Percentiles rank a stretch among this genome's conserved stretches.
Conservation (phyloP, 257 asterid genomes). For the Ajuga chamaepitys region DNA sequence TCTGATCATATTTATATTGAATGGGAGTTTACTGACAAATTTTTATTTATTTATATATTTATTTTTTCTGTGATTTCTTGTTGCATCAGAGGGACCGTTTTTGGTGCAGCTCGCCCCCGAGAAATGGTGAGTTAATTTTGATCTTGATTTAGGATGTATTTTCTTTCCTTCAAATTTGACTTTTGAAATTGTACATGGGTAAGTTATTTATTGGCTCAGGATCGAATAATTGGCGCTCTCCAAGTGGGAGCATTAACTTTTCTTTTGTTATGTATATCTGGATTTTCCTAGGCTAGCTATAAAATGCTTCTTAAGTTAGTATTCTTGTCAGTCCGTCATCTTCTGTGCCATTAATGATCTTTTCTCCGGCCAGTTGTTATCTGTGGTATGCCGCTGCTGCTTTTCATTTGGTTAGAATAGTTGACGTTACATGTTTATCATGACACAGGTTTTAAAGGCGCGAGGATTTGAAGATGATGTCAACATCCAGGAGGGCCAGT, state of each 20-base stretch:
- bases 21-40: slow-evolving; percentile 16
- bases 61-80: slow-evolving; percentile 19
- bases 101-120: slow-evolving; percentile 83
- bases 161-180: neutral
- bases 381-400: slow-evolving; percentile 3
- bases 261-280: neutral
- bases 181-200: neutral
- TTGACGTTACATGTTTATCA: neutral
- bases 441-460: slow-evolving; percentile 61
- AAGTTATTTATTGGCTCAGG: neutral
- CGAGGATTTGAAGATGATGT: slow-evolving; percentile 56
- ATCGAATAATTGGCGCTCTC: neutral
- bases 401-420: slow-evolving; percentile 4
- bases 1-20: slow-evolving; percentile 4
- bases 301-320: neutral
- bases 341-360: neutral
- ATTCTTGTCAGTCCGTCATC: neutral
- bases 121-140: slow-evolving; percentile 56
- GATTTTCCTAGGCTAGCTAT: neutral
- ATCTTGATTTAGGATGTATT: neutral
- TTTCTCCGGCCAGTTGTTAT: neutral
- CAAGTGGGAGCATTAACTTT: neutral
- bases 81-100: slow-evolving; percentile 55
- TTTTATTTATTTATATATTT: no score
- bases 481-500: slow-evolving; percentile 39